Base-by-base conservation (phyloP, 2,329 filamentous ascomycete species). In the Drechslera avenae region DNA sequence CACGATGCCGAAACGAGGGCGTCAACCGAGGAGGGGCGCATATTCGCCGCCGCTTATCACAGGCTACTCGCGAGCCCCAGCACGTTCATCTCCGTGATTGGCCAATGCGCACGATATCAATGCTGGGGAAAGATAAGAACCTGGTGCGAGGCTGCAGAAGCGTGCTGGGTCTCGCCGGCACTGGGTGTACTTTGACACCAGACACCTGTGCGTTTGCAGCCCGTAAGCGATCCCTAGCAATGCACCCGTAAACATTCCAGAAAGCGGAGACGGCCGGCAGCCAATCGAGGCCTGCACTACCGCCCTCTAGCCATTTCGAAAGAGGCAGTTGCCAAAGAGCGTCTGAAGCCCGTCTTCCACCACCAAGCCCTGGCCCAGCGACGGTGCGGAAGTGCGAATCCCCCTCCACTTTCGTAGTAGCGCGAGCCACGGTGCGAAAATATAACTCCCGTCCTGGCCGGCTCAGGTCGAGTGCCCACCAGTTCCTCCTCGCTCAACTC, bases 21-120 rank as follows among this genome's bases (percentile, higher is more conserved):
- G 57, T 70, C 65, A 67, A 63, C 70, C 69, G 70, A 68, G 58
- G 61, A 66, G 63, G 64, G 64, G 60, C 63, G 50, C 56, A 62
- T 46, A 60, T 64, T 71, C 62, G 69, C 67, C 68, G 66, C 69
- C 62, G 68, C 60, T 70, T 73, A 72, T 73, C 67, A 67, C 52
- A 19, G 39, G 44, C 62, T 54, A 61, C 53, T 52, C 17, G 32
- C 35, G 21, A 30, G 39, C 30, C 16, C 49, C 46, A 43, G 52
- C 59, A 60, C 56, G 56, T 59, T 57, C 33, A 41, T 21, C 9
- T 28, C 13, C 36, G 34, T 57, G 46, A 69, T 64, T 64, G 58
- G 65, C 9, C 26, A 33, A 35, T 18, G 42, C 16, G 28, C 39
- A 10, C 37, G 36, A 44, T 63, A 62, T 65, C 63, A 55, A 54